Evolutionary conservation across 1,284 basidiomycete species (phyloP), one percentile per base, ranked within the genome.

Genomic region (Vanrija humicola): DNA sequence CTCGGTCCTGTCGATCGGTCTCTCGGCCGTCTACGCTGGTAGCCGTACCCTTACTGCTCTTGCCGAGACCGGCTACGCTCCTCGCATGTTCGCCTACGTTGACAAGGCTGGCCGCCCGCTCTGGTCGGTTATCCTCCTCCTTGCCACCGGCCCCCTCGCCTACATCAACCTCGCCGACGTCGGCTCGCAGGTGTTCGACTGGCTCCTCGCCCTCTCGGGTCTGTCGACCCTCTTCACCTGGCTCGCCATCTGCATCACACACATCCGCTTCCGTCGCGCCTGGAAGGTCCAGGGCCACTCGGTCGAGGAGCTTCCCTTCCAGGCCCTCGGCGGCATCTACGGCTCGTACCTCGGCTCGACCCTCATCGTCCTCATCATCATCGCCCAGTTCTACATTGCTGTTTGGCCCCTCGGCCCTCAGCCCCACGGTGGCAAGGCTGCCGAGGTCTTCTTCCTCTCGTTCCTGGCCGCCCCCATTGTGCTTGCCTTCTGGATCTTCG

Each of bases 221-320:
- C 75, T 82, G 8, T 77, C 78, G 8, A 79, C 79, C n/a, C 76
- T 82, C 60, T 79, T 82, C 74, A 78, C 79, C 45, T 81, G 77
- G 77, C 55, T 66, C 28, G 61, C 65, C 9, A 64, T 67, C 43
- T 61, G 65, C 34, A 38, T 61, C 48, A 59, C 60, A 23, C 65
- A 69, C 50, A 72, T 78, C 50, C 76, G 78, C 21, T 80, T 80
- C 74, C 68, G 78, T 18, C 49, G 49, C 25, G 80, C 78, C 0
- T 79, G 78, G 78, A 56, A 59, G 38, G 59, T 61, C 16, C 76
- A 64, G 58, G 76, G 76, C 14, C 70, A 74, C 63, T 63, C 69
- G 4, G 21, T 78, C 79, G 75, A 77, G 48, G 77, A 80, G 65
- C 74, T 81, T 0, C 79, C 79, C 9, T 80, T 75, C 72, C 34